Conservation (phyloP, 2,329 filamentous ascomycete species). For the Colletotrichum filicis region DNA sequence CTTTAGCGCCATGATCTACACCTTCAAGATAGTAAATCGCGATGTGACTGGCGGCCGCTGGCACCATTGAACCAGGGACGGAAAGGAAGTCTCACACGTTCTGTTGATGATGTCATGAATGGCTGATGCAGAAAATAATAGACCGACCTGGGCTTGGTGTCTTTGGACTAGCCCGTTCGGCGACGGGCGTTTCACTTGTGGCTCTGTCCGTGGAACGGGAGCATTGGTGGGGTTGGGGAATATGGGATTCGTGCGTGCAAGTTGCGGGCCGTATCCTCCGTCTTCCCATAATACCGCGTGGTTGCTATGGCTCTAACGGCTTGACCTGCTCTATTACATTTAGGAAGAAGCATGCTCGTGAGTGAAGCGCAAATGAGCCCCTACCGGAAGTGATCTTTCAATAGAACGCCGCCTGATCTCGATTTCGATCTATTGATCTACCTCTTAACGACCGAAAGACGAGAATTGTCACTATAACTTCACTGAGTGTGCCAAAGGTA, state of each 20-base stretch:
- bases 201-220: neutral
- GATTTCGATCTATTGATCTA: neutral
- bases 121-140: neutral
- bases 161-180: neutral
- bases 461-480: neutral
- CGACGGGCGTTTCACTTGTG: neutral
- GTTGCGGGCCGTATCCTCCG: neutral
- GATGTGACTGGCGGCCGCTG: neutral
- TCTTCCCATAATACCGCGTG: neutral
- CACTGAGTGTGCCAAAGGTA: neutral
- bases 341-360: neutral
- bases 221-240: neutral
- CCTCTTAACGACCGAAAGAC: neutral
- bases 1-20: constrained; percentile 13
- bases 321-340: neutral
- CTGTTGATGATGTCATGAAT: neutral
- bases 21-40: neutral
- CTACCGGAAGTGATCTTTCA: neutral
- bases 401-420: neutral
- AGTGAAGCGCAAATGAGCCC: neutral
- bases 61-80: neutral
- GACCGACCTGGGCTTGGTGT: neutral
- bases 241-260: neutral
- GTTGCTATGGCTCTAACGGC: neutral
- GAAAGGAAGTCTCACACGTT: neutral